These are phyloP conservation scores for Diaporthe velutina DNA, from an alignment of 2,329 filamentous ascomycete species.

Conservation along the genomic window DNA sequence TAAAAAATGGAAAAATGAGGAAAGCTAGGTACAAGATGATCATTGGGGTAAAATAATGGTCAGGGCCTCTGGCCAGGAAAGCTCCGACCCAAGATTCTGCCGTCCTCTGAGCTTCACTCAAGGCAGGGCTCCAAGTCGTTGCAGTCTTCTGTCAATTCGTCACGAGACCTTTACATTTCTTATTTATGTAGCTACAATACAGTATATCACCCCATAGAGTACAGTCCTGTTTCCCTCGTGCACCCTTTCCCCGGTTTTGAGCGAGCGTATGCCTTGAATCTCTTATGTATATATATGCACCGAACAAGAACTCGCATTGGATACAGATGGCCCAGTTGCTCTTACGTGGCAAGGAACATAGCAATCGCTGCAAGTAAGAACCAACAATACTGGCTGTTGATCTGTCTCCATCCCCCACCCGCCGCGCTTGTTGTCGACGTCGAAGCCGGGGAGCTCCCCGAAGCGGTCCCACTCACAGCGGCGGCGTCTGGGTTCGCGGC, in stretches of 20 bases:
- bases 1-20: not conserved
- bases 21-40: not conserved
- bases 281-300: no score
- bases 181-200: not conserved
- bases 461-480: conserved; percentile 20
- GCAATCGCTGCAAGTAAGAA: not conserved
- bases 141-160: not conserved
- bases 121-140: not conserved
- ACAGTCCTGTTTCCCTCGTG: not conserved
- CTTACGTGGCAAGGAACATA: not conserved
- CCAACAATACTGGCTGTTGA: not conserved
- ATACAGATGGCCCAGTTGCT: not conserved
- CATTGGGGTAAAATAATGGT: no score
- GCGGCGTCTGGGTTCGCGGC: conserved; percentile 27
- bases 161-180: not conserved
- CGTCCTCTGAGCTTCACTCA: not conserved
- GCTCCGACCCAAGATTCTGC: not conserved
- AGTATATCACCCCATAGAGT: not conserved
- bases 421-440: not conserved
- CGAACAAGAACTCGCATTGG: no score
- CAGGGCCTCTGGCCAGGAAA: not conserved
- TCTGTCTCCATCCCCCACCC: not conserved
- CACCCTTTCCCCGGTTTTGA: not conserved
- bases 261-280: not conserved
- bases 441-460: not conserved